phyloP scores from a whole-genome alignment of 2,329 filamentous ascomycete species.

The Neonectria punicea region DNA sequence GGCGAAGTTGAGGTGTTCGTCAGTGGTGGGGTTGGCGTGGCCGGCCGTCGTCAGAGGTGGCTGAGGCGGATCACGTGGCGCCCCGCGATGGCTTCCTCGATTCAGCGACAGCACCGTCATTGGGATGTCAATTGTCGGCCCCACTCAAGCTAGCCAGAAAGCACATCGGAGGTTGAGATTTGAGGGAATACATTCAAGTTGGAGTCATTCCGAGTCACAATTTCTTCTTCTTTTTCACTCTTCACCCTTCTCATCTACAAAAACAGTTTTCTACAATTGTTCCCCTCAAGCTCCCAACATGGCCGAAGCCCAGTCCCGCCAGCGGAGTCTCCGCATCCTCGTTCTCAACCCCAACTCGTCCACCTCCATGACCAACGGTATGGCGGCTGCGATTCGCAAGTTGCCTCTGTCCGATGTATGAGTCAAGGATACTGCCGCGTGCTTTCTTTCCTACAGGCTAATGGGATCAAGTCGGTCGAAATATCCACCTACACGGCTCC shows the following conservation, averaged over 20 bases:
- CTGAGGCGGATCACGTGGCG: constrained; percentile 52
- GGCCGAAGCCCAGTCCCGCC: constrained; percentile 33
- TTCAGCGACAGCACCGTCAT: constrained; percentile 5
- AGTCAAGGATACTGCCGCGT: not conserved
- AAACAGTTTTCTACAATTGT: not conserved
- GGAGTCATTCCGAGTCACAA: not conserved
- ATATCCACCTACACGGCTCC: constrained; percentile 73
- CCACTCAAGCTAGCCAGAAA: constrained; percentile 8
- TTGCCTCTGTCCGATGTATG: constrained; percentile 47
- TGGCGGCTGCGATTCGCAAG: constrained; percentile 61
- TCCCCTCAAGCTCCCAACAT: constrained; percentile 24
- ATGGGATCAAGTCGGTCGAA: constrained; percentile 50
- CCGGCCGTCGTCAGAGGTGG: constrained; percentile 50
- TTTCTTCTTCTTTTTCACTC: not conserved
- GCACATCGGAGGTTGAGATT: not conserved
- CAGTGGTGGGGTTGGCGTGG: constrained; percentile 49
- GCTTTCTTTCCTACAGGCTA: constrained; percentile 25
- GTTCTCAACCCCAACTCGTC: constrained; percentile 86
- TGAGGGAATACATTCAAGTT: constrained; percentile 3
- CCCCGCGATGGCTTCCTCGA: constrained; percentile 41
- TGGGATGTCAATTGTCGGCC: not conserved
- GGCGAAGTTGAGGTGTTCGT: constrained; percentile 45
- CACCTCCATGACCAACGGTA: constrained; percentile 73
- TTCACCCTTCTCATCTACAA: not conserved
- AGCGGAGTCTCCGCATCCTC: constrained; percentile 60